Conservation (phyloP, 176 grass and related monocot species). For the Saccharum spontaneum region DNA sequence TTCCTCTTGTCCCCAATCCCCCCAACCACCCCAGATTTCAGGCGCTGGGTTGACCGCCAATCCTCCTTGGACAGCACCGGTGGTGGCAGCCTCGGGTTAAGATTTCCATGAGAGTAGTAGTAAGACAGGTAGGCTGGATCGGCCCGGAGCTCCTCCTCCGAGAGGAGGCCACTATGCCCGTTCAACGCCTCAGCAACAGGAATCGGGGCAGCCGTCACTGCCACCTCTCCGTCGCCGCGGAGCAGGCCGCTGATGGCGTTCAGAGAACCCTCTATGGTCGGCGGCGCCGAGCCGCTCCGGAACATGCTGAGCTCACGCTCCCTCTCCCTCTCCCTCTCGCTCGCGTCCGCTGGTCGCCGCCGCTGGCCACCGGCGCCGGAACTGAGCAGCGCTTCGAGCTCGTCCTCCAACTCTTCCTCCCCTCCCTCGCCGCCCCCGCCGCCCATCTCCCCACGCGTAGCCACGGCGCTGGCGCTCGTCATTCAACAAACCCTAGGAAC, state of each 20-base stretch:
- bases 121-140: conserved; percentile 82
- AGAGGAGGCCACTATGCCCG: conserved; percentile 42
- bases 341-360: conserved; percentile 53
- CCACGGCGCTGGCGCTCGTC: conserved; percentile 51
- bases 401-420: conserved; percentile 68
- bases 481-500: conserved; percentile 39
- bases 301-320: conserved; percentile 74
- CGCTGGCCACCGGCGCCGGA: conserved; percentile 41
- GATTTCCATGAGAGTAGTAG: conserved; percentile 91
- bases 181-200: conserved; percentile 46
- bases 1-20: conserved; percentile 84
- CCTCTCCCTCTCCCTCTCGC: conserved; percentile 44
- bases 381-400: conserved; percentile 54
- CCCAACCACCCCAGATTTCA: conserved; percentile 58
- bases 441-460: conserved; percentile 56
- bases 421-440: conserved; percentile 23
- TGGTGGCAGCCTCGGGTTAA: conserved; percentile 85
- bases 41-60: conserved; percentile 78
- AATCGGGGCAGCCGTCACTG: conserved; percentile 25
- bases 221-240: conserved; percentile 22
- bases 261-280: conserved; percentile 85
- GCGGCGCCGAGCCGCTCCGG: conserved; percentile 88
- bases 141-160: conserved; percentile 74
- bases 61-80: conserved; percentile 91
- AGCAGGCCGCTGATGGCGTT: conserved; percentile 62